These are phyloP conservation scores for Fomitopsis pinicola DNA, from an alignment of 1,284 basidiomycete genomes.

Conservation along the genomic window DNA sequence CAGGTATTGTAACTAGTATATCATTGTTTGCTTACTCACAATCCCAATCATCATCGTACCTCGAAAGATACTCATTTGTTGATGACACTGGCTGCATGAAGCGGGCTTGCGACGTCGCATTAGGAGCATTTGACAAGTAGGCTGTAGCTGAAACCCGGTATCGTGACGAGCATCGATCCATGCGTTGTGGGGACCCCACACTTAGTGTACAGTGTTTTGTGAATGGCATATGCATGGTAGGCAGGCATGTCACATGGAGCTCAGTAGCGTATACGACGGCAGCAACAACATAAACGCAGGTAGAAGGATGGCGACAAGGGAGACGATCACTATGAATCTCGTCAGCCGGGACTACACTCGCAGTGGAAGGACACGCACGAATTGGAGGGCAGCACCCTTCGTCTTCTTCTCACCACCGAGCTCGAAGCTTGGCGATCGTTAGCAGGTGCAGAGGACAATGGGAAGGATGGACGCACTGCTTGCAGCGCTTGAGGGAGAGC, in stretches of 20 bases:
- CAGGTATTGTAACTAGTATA: neutral
- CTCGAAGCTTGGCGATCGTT: slow-evolving; percentile 72
- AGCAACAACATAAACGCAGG: slow-evolving; percentile 5
- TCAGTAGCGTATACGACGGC: slow-evolving; percentile 15
- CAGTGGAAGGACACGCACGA: slow-evolving; percentile 53
- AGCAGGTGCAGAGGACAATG: neutral
- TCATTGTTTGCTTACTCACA: neutral
- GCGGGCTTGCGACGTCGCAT: too few species aligned
- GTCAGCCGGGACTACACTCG: neutral
- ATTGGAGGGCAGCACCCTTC: slow-evolving; percentile 90
- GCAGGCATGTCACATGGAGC: slow-evolving; percentile 25
- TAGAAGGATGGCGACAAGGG: slow-evolving; percentile 9
- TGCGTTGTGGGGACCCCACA: neutral
- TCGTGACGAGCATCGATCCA: neutral
- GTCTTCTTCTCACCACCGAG: slow-evolving; percentile 99
- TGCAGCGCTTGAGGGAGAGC: slow-evolving; percentile 96
- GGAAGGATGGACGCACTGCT: slow-evolving; percentile 71
- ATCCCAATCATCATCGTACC: neutral
- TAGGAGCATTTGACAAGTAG: too few species aligned
- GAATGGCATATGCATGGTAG: slow-evolving; percentile 13
- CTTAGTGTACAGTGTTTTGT: slow-evolving; percentile 3
- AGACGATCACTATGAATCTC: slow-evolving; percentile 17
- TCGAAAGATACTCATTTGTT: too few species aligned
- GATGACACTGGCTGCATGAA: too few species aligned
- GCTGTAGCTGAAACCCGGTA: neutral